A percentile compares a stretch with the other conserved stretches of the same genome.
Conservation (phyloP, 495 filamentous ascomycete genomes). For the Neurospora sp. region DNA sequence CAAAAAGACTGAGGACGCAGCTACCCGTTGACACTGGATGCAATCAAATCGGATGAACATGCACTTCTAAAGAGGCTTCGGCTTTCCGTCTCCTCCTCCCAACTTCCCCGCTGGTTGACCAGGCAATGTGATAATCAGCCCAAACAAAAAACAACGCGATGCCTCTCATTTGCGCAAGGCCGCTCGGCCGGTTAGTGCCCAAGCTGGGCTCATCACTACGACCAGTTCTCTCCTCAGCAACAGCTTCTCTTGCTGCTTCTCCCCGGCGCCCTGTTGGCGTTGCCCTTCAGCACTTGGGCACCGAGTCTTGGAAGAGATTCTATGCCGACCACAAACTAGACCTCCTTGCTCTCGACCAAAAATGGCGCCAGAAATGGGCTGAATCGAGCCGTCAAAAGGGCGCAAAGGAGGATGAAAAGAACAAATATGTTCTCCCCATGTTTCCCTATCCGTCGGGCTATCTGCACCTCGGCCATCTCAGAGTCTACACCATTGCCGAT, state of each 20-base stretch:
- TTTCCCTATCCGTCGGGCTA: slow-evolving; percentile 87
- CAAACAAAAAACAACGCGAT: slow-evolving; percentile 18
- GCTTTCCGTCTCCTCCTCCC: background rate
- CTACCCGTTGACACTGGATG: background rate
- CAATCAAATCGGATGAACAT: background rate
- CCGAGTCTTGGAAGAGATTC: slow-evolving; percentile 9
- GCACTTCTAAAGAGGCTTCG: background rate
- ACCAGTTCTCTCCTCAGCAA: background rate
- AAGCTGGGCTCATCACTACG: slow-evolving; percentile 7
- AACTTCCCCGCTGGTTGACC: background rate
- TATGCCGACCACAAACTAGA: slow-evolving; percentile 41
- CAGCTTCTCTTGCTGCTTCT: background rate
- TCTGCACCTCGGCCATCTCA: slow-evolving; percentile 81
- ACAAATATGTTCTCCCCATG: slow-evolving; percentile 79
- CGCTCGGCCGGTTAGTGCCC: slow-evolving; percentile 19
- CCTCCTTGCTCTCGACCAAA: slow-evolving; percentile 54
- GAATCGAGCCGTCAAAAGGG: background rate
- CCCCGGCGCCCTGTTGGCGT: slow-evolving; percentile 1
- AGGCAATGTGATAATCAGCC: background rate
- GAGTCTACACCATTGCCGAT: slow-evolving; percentile 87
- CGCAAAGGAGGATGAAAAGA: slow-evolving; percentile 15
- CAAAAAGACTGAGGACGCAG: background rate
- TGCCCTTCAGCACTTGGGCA: slow-evolving; percentile 2
- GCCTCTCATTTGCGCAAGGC: slow-evolving; percentile 19
- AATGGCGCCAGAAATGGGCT: slow-evolving; percentile 54